Percentiles rank a stretch among this genome's conserved stretches.
Conservation (phyloP, 176 grass and related monocot genomes). For the Rhynchospora pubera region DNA sequence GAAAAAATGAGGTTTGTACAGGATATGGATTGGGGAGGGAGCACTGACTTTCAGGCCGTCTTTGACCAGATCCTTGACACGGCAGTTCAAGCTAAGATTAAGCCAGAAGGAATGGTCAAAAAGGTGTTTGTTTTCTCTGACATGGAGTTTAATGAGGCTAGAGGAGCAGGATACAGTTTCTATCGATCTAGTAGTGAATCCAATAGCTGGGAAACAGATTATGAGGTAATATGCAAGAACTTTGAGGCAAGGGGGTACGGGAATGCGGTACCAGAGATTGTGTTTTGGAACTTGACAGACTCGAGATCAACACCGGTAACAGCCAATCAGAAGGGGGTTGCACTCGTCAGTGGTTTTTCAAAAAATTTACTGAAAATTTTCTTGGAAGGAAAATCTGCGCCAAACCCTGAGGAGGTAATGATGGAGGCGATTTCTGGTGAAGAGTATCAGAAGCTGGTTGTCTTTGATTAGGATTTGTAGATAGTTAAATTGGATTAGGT, state of each 20-base stretch:
- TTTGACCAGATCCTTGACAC: conserved; percentile 35
- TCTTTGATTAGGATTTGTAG: conserved; percentile 24
- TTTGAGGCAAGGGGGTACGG: conserved; percentile 25
- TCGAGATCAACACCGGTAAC: conserved; percentile 27
- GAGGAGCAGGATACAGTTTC: neutral
- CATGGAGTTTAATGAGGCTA: conserved; percentile 51
- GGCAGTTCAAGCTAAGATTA: conserved; percentile 37
- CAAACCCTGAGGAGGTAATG: conserved; percentile 27
- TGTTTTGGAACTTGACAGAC: conserved; percentile 45
- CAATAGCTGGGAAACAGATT: conserved; percentile 38
- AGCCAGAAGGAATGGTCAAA: conserved; percentile 57
- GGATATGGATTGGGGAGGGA: conserved; percentile 25
- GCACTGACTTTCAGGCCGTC: conserved; percentile 48
- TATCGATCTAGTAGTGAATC: neutral
- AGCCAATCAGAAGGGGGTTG: conserved; percentile 24
- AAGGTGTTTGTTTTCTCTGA: conserved; percentile 67
- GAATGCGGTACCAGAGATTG: conserved; percentile 31
- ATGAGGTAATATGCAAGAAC: conserved; percentile 33
- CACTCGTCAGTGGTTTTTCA: conserved; percentile 38
- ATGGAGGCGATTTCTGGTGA: conserved; percentile 23
- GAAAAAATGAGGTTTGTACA: conserved; percentile 47
- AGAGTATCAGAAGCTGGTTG: conserved; percentile 34
- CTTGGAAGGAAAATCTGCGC: conserved; percentile 28
- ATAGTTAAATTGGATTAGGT: neutral
- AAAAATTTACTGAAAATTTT: conserved; percentile 46